Percentiles rank a stretch among this genome's conserved stretches.
Evolutionary conservation across 2,329 filamentous ascomycete genomes (phyloP).

Genomic region (Hymenotorrendiella dingleyae): DNA sequence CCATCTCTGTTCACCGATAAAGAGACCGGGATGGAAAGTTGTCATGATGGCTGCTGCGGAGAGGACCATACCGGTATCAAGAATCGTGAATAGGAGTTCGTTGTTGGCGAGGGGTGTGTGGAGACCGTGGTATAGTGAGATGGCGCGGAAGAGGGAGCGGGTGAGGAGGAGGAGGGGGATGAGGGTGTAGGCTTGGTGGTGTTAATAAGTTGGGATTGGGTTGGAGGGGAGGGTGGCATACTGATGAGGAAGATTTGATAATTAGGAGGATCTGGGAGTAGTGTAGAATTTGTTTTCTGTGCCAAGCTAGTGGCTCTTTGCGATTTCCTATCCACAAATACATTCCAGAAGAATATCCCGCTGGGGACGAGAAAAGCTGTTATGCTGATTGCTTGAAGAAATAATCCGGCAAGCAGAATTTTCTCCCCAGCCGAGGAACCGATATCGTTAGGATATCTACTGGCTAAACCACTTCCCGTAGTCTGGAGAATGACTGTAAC

Average conservation of each 20-base stretch:
- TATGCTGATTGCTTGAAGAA: slow-evolving; percentile 33
- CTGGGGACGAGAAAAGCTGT: slow-evolving; percentile 22
- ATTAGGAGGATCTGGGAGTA: too few relatives aligned
- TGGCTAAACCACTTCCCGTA: slow-evolving; percentile 49
- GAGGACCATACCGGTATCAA: slow-evolving; percentile 36
- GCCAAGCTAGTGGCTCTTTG: slow-evolving; percentile 2
- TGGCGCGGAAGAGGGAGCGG: slow-evolving; percentile 51
- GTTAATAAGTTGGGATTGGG: not conserved
- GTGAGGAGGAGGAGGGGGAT: slow-evolving; percentile 44
- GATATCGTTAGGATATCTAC: slow-evolving; percentile 34
- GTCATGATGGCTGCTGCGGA: slow-evolving; percentile 28
- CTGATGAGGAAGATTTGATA: too few relatives aligned
- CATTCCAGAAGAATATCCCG: slow-evolving; percentile 13
- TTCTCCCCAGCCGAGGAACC: slow-evolving; percentile 21
- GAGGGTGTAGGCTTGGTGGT: slow-evolving; percentile 36
- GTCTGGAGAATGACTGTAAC: slow-evolving; percentile 53
- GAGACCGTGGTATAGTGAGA: slow-evolving; percentile 51
- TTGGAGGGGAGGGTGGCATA: not conserved
- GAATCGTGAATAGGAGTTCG: slow-evolving; percentile 38
- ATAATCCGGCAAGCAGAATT: slow-evolving; percentile 35
- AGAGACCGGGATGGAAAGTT: slow-evolving; percentile 28
- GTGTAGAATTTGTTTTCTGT: too few relatives aligned
- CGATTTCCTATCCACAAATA: slow-evolving; percentile 7
- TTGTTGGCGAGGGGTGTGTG: slow-evolving; percentile 41
- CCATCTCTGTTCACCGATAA: slow-evolving; percentile 10